Percentiles rank a stretch among this genome's conserved stretches.
Evolutionary conservation across 768 basidiomycete species (phyloP).

Genomic region (Panaeolus papilionaceus): DNA sequence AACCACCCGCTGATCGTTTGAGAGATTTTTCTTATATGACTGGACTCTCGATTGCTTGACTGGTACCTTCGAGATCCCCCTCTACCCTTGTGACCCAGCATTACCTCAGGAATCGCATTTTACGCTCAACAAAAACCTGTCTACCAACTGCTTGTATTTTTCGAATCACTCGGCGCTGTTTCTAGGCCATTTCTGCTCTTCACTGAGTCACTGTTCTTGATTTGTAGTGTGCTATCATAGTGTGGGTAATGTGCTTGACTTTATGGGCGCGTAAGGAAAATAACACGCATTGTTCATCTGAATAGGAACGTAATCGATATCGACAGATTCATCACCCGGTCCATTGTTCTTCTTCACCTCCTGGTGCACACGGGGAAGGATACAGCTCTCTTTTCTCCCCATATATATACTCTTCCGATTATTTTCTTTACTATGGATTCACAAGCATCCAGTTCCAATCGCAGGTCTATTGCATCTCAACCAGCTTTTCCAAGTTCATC

Average conservation of each 20-base stretch:
- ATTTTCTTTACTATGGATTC: not conserved
- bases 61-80: not conserved
- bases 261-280: conserved; percentile 46
- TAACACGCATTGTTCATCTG: conserved; percentile 37
- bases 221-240: conserved; percentile 26
- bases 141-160: not conserved
- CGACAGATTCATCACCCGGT: conserved; percentile 28
- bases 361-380: not conserved
- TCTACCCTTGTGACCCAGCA: not conserved
- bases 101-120: not conserved
- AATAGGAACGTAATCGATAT: conserved; percentile 28
- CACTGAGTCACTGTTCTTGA: conserved; percentile 12
- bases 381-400: not conserved
- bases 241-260: conserved; percentile 40
- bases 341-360: conserved; percentile 26
- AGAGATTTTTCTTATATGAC: not conserved
- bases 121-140: not conserved
- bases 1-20: not conserved
- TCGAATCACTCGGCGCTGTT: conserved; percentile 1
- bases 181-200: conserved; percentile 7
- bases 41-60: not conserved
- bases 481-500: not conserved
- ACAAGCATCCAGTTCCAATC: not conserved
- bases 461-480: not conserved
- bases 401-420: not conserved